Conservation (phyloP, 2,329 filamentous ascomycete genomes). For the Botryosphaeria dothidea region DNA sequence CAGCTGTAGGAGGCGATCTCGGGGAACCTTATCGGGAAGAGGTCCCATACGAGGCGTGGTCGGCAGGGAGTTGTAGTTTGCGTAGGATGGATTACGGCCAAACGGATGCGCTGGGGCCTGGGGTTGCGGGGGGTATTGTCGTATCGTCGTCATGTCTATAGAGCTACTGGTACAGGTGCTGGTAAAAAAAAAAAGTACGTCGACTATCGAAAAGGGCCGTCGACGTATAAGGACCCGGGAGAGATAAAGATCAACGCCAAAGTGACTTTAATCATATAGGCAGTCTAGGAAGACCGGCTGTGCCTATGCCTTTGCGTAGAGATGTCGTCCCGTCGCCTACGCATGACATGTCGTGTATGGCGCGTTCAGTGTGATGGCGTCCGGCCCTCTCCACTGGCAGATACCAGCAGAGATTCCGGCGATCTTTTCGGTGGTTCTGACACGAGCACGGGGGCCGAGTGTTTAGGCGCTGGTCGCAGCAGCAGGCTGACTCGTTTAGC, state of each 20-base stretch:
- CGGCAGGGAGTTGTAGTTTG: conserved; percentile 28
- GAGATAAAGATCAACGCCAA: conserved; percentile 21
- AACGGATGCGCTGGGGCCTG: conserved; percentile 29
- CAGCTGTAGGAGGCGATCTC: conserved; percentile 24
- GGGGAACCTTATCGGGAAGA: conserved; percentile 16
- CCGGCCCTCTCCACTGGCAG: conserved; percentile 14
- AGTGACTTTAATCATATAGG: conserved; percentile 23
- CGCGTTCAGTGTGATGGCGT: conserved; percentile 5
- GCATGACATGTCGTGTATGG: conserved; percentile 39
- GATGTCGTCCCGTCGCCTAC: conserved; percentile 37
- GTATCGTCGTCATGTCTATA: conserved; percentile 40
- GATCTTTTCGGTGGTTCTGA: not conserved
- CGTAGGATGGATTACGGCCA: conserved; percentile 24
- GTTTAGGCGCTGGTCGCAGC: not conserved
- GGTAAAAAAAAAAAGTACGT: not conserved
- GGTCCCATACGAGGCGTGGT: conserved; percentile 21
- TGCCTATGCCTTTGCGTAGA: conserved; percentile 47
- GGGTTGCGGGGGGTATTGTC: conserved; percentile 37
- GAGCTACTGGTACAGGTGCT: conserved; percentile 10
- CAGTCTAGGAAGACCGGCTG: conserved; percentile 40
- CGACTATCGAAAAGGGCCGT: not conserved
- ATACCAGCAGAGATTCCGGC: conserved; percentile 18
- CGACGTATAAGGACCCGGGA: not conserved
- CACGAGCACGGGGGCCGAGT: conserved; percentile 3
- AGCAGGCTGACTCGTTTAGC: not conserved